Evolutionary conservation across 2,329 filamentous ascomycete genomes (phyloP).

Genomic region (Tetracladium maxilliforme): DNA sequence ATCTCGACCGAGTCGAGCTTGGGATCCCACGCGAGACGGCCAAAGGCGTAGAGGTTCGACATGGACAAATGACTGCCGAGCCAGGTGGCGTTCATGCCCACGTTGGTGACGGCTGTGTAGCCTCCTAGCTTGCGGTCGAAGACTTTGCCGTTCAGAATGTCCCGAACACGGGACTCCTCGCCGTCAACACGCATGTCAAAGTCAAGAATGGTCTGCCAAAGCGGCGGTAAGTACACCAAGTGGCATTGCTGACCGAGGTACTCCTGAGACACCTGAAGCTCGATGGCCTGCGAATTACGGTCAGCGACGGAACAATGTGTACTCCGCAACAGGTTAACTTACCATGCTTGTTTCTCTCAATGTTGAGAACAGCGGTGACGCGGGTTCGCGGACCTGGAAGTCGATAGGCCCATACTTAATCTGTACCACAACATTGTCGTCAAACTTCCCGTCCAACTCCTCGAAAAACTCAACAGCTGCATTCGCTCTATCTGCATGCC

Average conservation of each 20-base stretch:
- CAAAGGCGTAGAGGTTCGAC: conserved; percentile 59
- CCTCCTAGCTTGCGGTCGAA: conserved; percentile 43
- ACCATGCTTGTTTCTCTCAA: conserved; percentile 23
- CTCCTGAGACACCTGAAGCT: conserved; percentile 54
- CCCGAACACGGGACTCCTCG: conserved; percentile 35
- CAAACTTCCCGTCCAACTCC: conserved; percentile 47
- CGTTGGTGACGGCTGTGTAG: conserved; percentile 52
- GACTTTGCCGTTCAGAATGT: conserved; percentile 44
- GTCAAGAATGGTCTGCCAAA: conserved; percentile 55
- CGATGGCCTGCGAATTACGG: too few relatives aligned
- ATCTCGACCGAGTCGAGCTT: conserved; percentile 28
- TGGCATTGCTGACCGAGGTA: conserved; percentile 60
- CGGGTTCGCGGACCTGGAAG: conserved; percentile 56
- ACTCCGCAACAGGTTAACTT: too few relatives aligned
- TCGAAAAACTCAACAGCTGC: conserved; percentile 55
- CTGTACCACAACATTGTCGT: conserved; percentile 57
- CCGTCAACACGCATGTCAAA: conserved; percentile 51
- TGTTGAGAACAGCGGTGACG: conserved; percentile 47
- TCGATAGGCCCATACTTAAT: conserved; percentile 65
- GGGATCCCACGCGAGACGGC: conserved; percentile 51
- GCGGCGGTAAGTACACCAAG: conserved; percentile 49
- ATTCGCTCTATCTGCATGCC: conserved; percentile 54
- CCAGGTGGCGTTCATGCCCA: conserved; percentile 52
- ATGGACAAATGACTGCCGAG: conserved; percentile 54
- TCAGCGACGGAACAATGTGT: too few relatives aligned